These are phyloP conservation scores for Fusarium drepaniforme DNA, from an alignment of 2,329 filamentous ascomycete genomes.

Conservation along the genomic window DNA sequence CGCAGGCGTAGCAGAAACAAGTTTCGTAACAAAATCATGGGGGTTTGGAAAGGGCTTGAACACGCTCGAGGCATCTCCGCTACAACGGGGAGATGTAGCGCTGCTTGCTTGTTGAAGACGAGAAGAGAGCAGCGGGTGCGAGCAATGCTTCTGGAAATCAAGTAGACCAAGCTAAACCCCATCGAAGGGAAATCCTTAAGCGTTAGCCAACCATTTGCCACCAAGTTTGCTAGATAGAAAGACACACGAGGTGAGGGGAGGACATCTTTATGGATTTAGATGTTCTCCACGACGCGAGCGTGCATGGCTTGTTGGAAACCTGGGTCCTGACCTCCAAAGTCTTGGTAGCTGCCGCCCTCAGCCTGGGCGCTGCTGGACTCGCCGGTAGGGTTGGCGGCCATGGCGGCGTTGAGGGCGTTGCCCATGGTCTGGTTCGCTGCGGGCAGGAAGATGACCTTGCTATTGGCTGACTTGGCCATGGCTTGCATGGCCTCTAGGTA, in stretches of 20 bases:
- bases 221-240: slow-evolving; percentile 14
- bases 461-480: slow-evolving; percentile 95
- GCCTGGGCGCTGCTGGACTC: slow-evolving; percentile 61
- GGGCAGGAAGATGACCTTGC: slow-evolving; percentile 88
- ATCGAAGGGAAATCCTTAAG: slow-evolving; percentile 41
- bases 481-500: slow-evolving; percentile 99
- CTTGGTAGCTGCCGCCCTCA: slow-evolving; percentile 53
- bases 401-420: slow-evolving; percentile 55
- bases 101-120: slow-evolving; percentile 33
- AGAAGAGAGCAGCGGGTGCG: slow-evolving; percentile 22
- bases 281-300: slow-evolving; percentile 85
- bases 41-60: neutral
- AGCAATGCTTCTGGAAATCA: slow-evolving; percentile 46
- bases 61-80: slow-evolving; percentile 17
- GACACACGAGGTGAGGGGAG: slow-evolving; percentile 16
- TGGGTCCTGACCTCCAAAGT: slow-evolving; percentile 65
- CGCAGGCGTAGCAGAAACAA: slow-evolving; percentile 13
- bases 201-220: slow-evolving; percentile 47
- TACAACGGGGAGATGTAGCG: slow-evolving; percentile 8
- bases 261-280: slow-evolving; percentile 63
- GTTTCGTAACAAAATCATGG: slow-evolving; percentile 4
- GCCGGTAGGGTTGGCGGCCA: slow-evolving; percentile 62
- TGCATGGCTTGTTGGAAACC: slow-evolving; percentile 87
- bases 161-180: slow-evolving; percentile 52
- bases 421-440: slow-evolving; percentile 69